Evolutionary conservation across 164 flowering plant species (phyloP).

Genomic region (Pachysandra terminalis): DNA sequence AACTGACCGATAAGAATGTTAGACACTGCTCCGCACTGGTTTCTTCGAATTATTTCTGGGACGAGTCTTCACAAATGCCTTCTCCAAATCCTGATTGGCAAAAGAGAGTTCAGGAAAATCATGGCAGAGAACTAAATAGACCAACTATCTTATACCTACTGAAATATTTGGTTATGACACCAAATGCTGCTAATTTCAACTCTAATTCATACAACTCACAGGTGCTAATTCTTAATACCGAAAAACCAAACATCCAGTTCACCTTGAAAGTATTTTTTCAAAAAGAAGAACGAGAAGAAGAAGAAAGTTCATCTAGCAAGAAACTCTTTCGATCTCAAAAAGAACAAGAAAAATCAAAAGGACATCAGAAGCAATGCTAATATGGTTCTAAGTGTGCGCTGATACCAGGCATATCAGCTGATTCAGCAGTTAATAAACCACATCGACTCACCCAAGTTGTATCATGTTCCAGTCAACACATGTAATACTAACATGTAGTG

Average conservation of each 20-base stretch:
- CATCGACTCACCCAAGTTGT: too few species aligned
- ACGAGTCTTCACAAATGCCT: constrained; percentile 61
- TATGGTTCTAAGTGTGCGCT: too few species aligned
- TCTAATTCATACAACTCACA: not conserved
- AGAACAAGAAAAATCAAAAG: too few species aligned
- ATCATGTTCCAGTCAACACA: too few species aligned
- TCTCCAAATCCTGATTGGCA: constrained; percentile 50
- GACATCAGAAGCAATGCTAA: too few species aligned
- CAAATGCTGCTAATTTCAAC: not conserved
- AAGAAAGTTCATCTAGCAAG: too few species aligned
- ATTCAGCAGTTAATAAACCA: too few species aligned
- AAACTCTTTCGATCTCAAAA: too few species aligned
- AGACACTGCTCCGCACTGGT: constrained; percentile 20
- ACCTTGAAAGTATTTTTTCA: too few species aligned
- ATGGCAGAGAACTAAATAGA: not conserved
- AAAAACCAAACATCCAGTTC: not conserved
- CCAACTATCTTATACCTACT: not conserved
- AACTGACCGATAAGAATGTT: constrained; percentile 2
- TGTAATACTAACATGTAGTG: too few species aligned
- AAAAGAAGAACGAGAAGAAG: too few species aligned
- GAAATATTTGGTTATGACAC: not conserved
- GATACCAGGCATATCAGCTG: too few species aligned
- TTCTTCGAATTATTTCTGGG: constrained; percentile 74
- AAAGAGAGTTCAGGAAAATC: not conserved
- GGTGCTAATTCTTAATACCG: not conserved